Conservation (phyloP, 805 yeast species). For the Citeromyces nyonsensis region DNA sequence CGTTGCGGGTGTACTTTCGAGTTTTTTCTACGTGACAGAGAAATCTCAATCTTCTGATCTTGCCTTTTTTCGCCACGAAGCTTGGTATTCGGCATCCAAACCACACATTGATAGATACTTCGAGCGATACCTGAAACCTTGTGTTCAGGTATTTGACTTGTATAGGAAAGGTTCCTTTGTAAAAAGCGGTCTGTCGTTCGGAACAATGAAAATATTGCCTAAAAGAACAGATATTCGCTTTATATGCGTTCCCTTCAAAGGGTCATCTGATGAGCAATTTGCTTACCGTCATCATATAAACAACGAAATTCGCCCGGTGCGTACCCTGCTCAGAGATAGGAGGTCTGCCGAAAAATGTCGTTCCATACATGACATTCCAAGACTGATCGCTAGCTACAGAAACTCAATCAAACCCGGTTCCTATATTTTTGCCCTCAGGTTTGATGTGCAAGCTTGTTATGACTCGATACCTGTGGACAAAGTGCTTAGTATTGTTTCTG, state of each 20-base stretch:
- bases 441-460: constrained; percentile 67
- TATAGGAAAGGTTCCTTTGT: constrained; percentile 35
- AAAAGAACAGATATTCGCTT: constrained; percentile 34
- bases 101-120: constrained; percentile 28
- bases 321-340: constrained; percentile 17
- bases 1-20: constrained; percentile 27
- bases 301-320: constrained; percentile 26
- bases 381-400: constrained; percentile 20
- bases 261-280: constrained; percentile 14
- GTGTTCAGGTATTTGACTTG: constrained; percentile 2
- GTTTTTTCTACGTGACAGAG: constrained; percentile 59
- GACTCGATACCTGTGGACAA: constrained; percentile 47
- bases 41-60: constrained; percentile 21
- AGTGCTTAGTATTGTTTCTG: constrained; percentile 10
- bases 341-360: constrained; percentile 8
- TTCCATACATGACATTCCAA: constrained; percentile 30
- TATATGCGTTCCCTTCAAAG: constrained; percentile 36
- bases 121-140: constrained; percentile 5
- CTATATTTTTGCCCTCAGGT: constrained; percentile 36
- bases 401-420: constrained; percentile 13
- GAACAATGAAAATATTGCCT: too few relatives aligned
- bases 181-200: constrained; percentile 16
- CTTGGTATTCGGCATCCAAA: constrained; percentile 33
- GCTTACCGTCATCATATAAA: constrained; percentile 18
- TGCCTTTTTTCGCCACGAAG: constrained; percentile 36